Conservation (phyloP, 179 eudicot genomes). For the Sideroxylon spinosum region DNA sequence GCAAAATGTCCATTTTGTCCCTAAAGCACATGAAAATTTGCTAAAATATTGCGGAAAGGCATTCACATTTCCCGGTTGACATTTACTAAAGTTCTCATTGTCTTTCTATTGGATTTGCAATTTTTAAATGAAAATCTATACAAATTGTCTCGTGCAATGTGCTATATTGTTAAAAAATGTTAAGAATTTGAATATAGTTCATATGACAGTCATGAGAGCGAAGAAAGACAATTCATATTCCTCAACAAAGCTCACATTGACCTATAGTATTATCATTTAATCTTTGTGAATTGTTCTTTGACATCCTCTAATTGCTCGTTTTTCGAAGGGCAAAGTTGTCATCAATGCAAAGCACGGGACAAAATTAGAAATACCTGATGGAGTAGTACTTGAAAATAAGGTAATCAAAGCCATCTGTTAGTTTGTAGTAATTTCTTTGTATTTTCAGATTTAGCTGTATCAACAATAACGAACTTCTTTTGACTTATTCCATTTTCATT, state of each 20-base stretch:
- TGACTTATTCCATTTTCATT: neutral
- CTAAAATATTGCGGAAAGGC: neutral
- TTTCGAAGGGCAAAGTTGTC: constrained; percentile 35
- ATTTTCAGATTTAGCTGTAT: neutral
- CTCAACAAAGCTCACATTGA: neutral
- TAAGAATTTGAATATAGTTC: neutral
- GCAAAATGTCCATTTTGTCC: neutral
- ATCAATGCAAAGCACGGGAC: constrained; percentile 32
- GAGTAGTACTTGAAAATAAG: constrained; percentile 39
- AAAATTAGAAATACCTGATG: constrained; percentile 47
- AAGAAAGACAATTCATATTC: neutral
- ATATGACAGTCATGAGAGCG: neutral
- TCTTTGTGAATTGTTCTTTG: neutral
- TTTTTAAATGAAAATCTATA: neutral
- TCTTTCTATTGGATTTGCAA: neutral
- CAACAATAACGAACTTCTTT: neutral
- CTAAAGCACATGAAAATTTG: neutral
- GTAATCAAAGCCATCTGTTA: constrained; percentile 16
- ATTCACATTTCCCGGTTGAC: neutral
- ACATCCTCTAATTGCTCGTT: neutral
- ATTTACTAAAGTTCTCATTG: no score
- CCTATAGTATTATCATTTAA: neutral
- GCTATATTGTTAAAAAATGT: neutral
- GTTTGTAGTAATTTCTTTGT: neutral
- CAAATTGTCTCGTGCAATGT: neutral